phyloP scores from a whole-genome alignment of 106 monocot genomes.

The Acorus gramineus region DNA sequence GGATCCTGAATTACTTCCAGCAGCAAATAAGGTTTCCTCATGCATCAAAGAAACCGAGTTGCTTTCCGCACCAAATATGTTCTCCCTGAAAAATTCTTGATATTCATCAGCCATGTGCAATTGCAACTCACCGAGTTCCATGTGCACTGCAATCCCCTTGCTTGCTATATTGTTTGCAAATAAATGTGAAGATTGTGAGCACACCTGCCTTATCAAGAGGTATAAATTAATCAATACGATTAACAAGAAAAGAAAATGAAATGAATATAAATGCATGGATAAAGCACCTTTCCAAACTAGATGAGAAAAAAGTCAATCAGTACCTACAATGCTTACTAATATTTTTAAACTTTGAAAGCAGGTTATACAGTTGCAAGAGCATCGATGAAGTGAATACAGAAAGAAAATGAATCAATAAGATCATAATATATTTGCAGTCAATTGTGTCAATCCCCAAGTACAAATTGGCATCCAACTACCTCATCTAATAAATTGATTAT shows the following conservation, averaged over 20 bases:
- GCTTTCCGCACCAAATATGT: constrained; percentile 52
- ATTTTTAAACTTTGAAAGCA: too few relatives aligned
- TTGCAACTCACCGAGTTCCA: constrained; percentile 77
- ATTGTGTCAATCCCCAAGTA: too few relatives aligned
- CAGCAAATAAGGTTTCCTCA: constrained; percentile 50
- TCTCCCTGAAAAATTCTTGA: constrained; percentile 50
- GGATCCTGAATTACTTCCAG: constrained; percentile 50
- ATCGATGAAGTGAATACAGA: too few relatives aligned
- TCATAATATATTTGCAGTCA: too few relatives aligned
- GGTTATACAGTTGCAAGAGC: too few relatives aligned
- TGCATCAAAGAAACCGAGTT: too few relatives aligned
- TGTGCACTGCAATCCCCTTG: constrained; percentile 58
- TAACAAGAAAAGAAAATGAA: constrained; percentile 5
- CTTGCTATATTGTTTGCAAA: constrained; percentile 70
- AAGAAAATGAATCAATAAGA: too few relatives aligned
- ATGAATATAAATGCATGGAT: background rate
- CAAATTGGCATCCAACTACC: too few relatives aligned
- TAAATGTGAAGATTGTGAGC: constrained; percentile 77
- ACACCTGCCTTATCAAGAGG: constrained; percentile 42
- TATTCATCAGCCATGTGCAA: constrained; percentile 46
- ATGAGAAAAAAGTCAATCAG: too few relatives aligned
- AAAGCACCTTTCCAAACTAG: too few relatives aligned
- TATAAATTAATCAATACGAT: background rate
- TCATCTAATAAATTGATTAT: too few relatives aligned
- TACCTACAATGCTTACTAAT: too few relatives aligned